These are phyloP conservation scores for Rubia peregrina DNA, from an alignment of 305 asterid genomes.

Conservation along the genomic window DNA sequence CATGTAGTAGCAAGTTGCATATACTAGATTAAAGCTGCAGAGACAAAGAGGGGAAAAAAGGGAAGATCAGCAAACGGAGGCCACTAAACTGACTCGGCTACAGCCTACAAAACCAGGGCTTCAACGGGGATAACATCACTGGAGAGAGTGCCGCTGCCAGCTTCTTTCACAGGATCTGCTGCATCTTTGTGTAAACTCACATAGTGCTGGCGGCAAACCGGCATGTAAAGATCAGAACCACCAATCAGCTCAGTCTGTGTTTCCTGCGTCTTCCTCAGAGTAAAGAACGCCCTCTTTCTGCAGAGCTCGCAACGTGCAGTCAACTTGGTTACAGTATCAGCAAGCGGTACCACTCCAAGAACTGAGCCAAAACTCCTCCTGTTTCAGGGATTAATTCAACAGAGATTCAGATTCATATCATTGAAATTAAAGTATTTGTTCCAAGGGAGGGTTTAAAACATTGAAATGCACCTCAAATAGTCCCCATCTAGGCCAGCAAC, in stretches of 20 bases:
- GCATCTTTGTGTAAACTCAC: conserved; percentile 25
- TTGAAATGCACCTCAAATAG: conserved; percentile 46
- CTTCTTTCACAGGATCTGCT: neutral
- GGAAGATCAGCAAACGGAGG: neutral
- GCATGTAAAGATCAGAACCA: conserved; percentile 81
- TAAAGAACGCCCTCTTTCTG: conserved; percentile 61
- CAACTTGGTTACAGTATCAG: conserved; percentile 64
- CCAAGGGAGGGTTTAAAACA: neutral
- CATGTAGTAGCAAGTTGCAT: neutral
- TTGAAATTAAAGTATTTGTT: neutral
- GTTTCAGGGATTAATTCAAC: conserved; percentile 1
- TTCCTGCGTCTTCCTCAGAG: conserved; percentile 54
- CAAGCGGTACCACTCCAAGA: conserved; percentile 62
- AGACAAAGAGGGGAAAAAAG: neutral
- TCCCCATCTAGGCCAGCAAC: conserved; percentile 97
- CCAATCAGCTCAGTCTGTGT: conserved; percentile 62
- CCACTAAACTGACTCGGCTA: neutral
- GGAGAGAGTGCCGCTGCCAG: neutral
- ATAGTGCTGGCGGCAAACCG: conserved; percentile 79
- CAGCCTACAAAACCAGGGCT: conserved; percentile 6
- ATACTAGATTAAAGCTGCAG: neutral
- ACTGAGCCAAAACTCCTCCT: conserved; percentile 88
- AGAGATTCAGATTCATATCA: neutral
- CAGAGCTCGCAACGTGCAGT: conserved; percentile 75
- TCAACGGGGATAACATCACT: neutral